phyloP scores from a whole-genome alignment of 2,329 filamentous ascomycete genomes.

The Hymenoscyphus fraxineus region DNA sequence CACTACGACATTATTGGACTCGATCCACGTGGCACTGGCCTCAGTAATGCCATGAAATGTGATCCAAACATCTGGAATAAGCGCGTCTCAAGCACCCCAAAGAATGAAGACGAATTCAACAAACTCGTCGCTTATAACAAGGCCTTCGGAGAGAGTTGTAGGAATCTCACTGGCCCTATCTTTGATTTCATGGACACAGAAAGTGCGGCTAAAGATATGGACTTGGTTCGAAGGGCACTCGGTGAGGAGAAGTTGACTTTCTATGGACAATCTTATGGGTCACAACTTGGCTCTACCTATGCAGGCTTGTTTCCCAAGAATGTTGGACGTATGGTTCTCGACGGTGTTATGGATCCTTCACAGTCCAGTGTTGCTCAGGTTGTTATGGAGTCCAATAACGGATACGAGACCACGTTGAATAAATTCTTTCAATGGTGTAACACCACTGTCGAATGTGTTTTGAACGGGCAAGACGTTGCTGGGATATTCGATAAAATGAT shows the following conservation, averaged over 20 bases:
- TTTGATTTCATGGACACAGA: conserved; percentile 43
- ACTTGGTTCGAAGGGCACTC: conserved; percentile 35
- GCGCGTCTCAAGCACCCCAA: conserved; percentile 37
- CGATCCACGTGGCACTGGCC: conserved; percentile 42
- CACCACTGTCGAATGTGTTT: conserved; percentile 30
- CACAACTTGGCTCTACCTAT: conserved; percentile 42
- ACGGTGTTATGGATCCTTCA: conserved; percentile 43
- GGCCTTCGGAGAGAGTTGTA: conserved; percentile 40
- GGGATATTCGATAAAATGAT: conserved; percentile 30
- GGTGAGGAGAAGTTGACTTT: conserved; percentile 38
- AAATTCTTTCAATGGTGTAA: conserved; percentile 40
- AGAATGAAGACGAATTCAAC: conserved; percentile 38
- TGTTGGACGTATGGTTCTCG: conserved; percentile 41
- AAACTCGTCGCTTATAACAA: conserved; percentile 39
- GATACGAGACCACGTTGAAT: conserved; percentile 38
- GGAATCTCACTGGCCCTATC: conserved; percentile 38
- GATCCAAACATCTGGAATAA: conserved; percentile 38
- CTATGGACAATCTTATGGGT: conserved; percentile 44
- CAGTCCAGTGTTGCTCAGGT: conserved; percentile 36
- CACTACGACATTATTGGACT: conserved; percentile 40
- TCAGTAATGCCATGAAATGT: conserved; percentile 40
- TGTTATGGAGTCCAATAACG: conserved; percentile 34
- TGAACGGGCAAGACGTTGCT: conserved; percentile 34
- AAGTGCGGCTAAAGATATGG: conserved; percentile 29
- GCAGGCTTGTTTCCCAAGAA: conserved; percentile 43